Base-by-base conservation (phyloP, 225 moss, liverwort and hornwort genomes). In the Neckera pumila region DNA sequence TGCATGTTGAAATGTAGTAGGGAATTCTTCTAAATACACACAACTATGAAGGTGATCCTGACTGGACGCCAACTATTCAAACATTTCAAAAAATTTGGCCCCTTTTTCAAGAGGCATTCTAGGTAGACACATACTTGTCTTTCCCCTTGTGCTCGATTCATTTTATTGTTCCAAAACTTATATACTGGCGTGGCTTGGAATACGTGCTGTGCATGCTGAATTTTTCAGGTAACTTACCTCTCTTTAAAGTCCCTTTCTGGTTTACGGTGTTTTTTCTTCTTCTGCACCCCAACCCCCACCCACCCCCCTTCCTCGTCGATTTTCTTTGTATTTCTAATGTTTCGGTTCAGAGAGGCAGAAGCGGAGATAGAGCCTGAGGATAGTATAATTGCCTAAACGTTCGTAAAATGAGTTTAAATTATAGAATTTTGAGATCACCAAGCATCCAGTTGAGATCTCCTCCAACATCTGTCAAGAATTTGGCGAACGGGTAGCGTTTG, bases 361-460 rank as follows among this genome's bases (percentile, higher is more conserved):
- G 57, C 26, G 10, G 10, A 38, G 17, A 17, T 11, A 58, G 4
- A 27, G 26, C 26, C 4, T 38, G 38, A 57, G 1, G 0, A 4
- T 16, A 17, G 0, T 4, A 7, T 2, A 17, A 40, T 10, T 3
- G 1, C 1, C 1, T 9, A 3, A 3, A 3, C 14, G 1, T 22
- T 22, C 2, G 3, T 8, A 3, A 21, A 33, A 3, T 23, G 0
- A 0, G 21, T 6, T 54, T 14, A 23, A 6, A 23, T 14, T 0
- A 0, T 3, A n/a, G 0, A 53, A 76, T 22, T 53, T 12, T 11
- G 15, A 0, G 0, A 0, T 0, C 0, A 0, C 0, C 2, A 0
- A 8, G 0, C 25, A 40, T 40, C 0, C 0, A 71, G 8, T 9
- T 2, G 25, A 5, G 17, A 2, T 5, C 9, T 33, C 17, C 9